Evolutionary conservation across 768 basidiomycete genomes (phyloP).

Genomic region (Ramaria sp.): DNA sequence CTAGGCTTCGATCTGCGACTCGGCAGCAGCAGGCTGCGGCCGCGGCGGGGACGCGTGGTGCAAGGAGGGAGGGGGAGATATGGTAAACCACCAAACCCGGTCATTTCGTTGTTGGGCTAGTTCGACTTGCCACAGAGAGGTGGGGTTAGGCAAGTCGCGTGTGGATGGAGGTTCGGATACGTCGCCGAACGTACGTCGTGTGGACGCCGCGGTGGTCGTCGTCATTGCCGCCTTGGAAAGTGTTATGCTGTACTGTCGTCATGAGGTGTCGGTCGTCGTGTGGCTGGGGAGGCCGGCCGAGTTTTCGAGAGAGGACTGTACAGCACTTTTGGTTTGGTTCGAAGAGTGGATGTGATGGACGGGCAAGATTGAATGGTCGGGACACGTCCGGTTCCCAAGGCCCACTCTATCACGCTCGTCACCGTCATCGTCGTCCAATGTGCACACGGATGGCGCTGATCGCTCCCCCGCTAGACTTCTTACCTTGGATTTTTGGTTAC

Average conservation of each 20-base stretch:
- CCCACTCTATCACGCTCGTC: background rate
- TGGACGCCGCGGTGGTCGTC: conserved; percentile 4
- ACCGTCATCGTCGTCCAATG: background rate
- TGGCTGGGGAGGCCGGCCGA: background rate
- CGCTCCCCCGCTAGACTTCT: background rate
- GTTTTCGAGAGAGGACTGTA: background rate
- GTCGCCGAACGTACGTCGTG: background rate
- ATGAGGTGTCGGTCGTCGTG: conserved; percentile 2
- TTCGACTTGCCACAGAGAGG: background rate
- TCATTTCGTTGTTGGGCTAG: background rate
- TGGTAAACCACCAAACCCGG: conserved; percentile 27
- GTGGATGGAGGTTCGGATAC: background rate
- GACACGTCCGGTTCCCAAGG: conserved; percentile 1
- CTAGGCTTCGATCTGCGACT: conserved; percentile 79
- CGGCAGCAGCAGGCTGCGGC: conserved; percentile 58
- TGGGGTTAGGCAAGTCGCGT: background rate
- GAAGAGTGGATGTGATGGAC: background rate
- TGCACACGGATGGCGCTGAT: too few species aligned
- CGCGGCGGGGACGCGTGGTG: conserved; percentile 15
- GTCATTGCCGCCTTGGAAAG: background rate
- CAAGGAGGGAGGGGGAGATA: conserved; percentile 33
- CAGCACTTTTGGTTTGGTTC: background rate
- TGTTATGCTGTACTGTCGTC: background rate
- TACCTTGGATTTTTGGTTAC: background rate
- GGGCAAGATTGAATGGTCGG: background rate